Base-by-base conservation (phyloP, 371 early-diverging fungal species). In the Nematocida ironsii region DNA sequence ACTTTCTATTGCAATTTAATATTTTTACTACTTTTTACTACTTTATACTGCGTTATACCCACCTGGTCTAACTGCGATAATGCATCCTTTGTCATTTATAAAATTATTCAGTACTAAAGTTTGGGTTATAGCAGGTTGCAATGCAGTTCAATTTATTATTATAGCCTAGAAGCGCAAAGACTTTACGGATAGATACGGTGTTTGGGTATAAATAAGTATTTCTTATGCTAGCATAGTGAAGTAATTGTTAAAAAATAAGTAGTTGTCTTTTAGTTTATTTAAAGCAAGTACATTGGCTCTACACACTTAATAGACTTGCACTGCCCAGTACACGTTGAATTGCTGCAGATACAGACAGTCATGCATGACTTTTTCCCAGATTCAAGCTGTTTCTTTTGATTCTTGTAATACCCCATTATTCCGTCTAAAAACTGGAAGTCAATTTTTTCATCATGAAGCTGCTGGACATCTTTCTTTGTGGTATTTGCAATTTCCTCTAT, bases 241-340 rank as follows among this genome's bases (percentile, higher is more conserved):
- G 20, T 54, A 54, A 18, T 54, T 54, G 16, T 18, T 20, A 18
- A 54, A 16, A 54, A 54, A 3, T 54, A 16, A 16, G 33, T 33
- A 33, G 33, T 33, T 33, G 33, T 33, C 2, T 33, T 33, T 61
- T 61, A 13, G 13, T 61, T 61, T 61, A 61, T 61, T 42, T 66
- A 78, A 3, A 78, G 27, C 5, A 83, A 4, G 20, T 84, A 68
- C 73, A 67, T 70, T 44, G 64, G 73, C 54, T 84, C 72, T 54
- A 84, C 61, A 54, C 66, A 71, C 54, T 76, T 72, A 50, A 86
- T 70, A n/a, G 85, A 84, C 52, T 82, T 85, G 68, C 86, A 86
- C 64, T 74, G 70, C 23, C 69, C 82, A 6, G 57, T 69, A 62
- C 86, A 86, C 54, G 62, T 72, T 25, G 57, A 47, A 64, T 85